Evolutionary conservation across 129 eudicot genomes (phyloP).

Genomic region (Arctium lappa): DNA sequence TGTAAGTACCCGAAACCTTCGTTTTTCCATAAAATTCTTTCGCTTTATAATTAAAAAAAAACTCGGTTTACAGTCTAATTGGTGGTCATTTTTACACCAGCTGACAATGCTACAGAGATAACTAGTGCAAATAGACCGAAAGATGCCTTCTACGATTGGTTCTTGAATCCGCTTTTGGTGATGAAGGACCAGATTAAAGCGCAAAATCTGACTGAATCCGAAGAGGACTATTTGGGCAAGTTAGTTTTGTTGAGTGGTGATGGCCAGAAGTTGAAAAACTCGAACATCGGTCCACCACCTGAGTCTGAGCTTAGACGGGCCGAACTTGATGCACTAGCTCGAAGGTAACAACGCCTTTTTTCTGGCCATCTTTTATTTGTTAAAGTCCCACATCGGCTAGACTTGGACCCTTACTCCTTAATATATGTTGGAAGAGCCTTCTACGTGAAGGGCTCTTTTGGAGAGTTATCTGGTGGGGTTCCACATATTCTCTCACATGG

Average conservation of each 20-base stretch:
- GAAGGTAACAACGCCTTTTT: constrained; percentile 53
- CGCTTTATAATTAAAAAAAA: not conserved
- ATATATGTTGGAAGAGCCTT: not conserved
- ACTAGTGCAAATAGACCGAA: constrained; percentile 67
- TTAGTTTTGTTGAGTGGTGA: constrained; percentile 55
- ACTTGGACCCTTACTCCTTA: not conserved
- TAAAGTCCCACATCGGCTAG: not conserved
- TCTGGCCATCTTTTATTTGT: not conserved
- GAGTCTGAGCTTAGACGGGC: constrained; percentile 75
- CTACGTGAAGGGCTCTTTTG: too few relatives aligned
- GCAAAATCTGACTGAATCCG: constrained; percentile 53
- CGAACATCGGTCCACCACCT: constrained; percentile 52
- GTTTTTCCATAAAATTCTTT: not conserved
- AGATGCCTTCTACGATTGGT: constrained; percentile 82
- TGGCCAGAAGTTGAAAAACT: constrained; percentile 49
- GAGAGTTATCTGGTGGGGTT: not conserved
- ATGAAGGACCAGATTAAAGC: constrained; percentile 87
- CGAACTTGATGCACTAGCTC: constrained; percentile 77
- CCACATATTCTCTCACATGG: not conserved
- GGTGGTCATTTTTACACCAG: constrained; percentile 26
- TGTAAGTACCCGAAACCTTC: constrained; percentile 38
- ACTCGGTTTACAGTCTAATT: not conserved
- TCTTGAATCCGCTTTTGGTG: constrained; percentile 74
- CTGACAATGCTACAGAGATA: constrained; percentile 62
- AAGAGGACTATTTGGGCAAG: constrained; percentile 68